Base-by-base conservation (phyloP, 177 flowering plant genomes). In the Vitis hybrid region DNA sequence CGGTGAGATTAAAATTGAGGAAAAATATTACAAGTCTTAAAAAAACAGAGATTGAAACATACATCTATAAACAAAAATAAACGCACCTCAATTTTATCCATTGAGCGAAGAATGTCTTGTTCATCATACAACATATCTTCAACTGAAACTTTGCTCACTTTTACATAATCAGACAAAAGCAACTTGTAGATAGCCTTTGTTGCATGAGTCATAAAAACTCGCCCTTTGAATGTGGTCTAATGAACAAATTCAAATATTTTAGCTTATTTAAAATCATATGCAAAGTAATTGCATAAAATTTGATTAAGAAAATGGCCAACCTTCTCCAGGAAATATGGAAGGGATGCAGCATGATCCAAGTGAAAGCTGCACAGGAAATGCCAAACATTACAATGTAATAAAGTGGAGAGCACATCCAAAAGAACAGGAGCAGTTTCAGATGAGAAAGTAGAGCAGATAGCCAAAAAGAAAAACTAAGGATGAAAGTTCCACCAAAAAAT, bases 331-430 rank as follows among this genome's bases (percentile, higher is more conserved):
- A 95, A 95, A 81, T 93, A 95, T 53, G 99, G 99, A 68, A 95
- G 86, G 22, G 99, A 95, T 19, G 97, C 99, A 72, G 98, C 91
- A 86, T 95, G 99, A 82, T 93, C 99, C 88, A 95, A 81, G 79
- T 95, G 99, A 82, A 93, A 95, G 80, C 99, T 95, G 89, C 86
- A 85, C 18, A 63, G 14, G 54, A 67, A 76, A 57, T 74, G 26
- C 59, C 78, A 34, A 31, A 10, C 26, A 22, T 15, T 20, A 62
- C 2, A 68, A 6, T 39, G 45, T 1, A 39, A 7, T 39, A 39
- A 39, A 39, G 45, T 39, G 45, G 45, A 39, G 45, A 39, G 9
- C 45, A 39, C 45, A 39, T 39, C 45, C 8, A 39, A 39, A 39
- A 39, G 45, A 39, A 39, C 45, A 39, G 8, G 8, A 7, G 45